A percentile compares a stretch with the other conserved stretches of the same genome.
Evolutionary conservation across 371 early-diverging fungal species (phyloP).

Genomic region (Mycotypha africana): DNA sequence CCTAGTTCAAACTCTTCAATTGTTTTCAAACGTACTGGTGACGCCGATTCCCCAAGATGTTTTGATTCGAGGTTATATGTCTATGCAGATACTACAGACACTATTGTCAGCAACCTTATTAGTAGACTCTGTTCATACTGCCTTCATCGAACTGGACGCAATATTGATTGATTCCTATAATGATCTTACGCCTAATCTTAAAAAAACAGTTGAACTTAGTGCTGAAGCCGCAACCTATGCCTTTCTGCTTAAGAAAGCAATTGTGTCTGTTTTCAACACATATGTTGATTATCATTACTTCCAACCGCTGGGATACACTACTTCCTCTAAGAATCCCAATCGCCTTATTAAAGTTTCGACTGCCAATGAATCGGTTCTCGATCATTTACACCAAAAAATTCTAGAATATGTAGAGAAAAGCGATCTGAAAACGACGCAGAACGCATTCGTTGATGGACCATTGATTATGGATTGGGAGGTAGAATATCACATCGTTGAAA

Average conservation of each 20-base stretch:
- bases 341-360: neutral
- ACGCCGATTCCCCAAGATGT: neutral
- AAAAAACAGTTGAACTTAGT: neutral
- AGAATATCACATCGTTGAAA: constrained; percentile 53
- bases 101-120: constrained; percentile 13
- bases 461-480: constrained; percentile 78
- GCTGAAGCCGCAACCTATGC: constrained; percentile 1
- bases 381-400: constrained; percentile 34
- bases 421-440: constrained; percentile 25
- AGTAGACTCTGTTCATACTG: neutral
- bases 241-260: constrained; percentile 18
- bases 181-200: constrained; percentile 2
- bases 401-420: constrained; percentile 44
- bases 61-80: constrained; percentile 6
- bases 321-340: constrained; percentile 13
- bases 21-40: constrained; percentile 22
- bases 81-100: constrained; percentile 18
- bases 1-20: constrained; percentile 29
- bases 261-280: constrained; percentile 23
- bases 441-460: constrained; percentile 61
- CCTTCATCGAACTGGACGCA: constrained; percentile 1
- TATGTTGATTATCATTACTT: constrained; percentile 26
- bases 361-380: constrained; percentile 12
- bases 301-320: constrained; percentile 20
- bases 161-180: constrained; percentile 11